Conservation (phyloP, 495 filamentous ascomycete species). For the Penicillium desertorum region DNA sequence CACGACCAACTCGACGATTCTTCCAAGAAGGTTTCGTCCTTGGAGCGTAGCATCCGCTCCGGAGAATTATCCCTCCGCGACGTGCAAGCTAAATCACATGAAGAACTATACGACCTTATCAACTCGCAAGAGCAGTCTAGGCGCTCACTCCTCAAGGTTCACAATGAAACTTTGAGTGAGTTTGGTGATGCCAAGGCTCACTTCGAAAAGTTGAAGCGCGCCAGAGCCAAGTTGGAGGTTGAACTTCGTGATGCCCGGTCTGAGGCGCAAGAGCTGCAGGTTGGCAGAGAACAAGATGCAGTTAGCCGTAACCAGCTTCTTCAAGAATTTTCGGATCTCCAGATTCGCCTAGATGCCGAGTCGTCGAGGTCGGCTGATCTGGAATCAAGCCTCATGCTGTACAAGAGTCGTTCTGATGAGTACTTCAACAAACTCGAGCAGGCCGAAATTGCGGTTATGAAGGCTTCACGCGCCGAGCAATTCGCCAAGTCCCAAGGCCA, state of each 20-base stretch:
- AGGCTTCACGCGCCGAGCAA: constrained; percentile 87
- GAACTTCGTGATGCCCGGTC: constrained; percentile 82
- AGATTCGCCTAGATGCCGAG: constrained; percentile 90
- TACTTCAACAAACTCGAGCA: constrained; percentile 98
- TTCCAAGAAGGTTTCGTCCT: constrained; percentile 82
- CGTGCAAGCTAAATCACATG: constrained; percentile 88
- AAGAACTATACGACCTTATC: constrained; percentile 91
- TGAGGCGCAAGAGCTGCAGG: constrained; percentile 76
- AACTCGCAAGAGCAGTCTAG: constrained; percentile 92
- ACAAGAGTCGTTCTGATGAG: constrained; percentile 92
- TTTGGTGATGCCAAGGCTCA: constrained; percentile 81
- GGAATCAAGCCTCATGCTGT: constrained; percentile 76
- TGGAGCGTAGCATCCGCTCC: constrained; percentile 82
- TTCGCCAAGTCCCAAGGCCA: constrained; percentile 85
- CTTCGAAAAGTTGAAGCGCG: constrained; percentile 80
- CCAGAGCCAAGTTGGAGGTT: constrained; percentile 76
- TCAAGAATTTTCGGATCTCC: constrained; percentile 89
- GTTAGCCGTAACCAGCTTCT: constrained; percentile 82
- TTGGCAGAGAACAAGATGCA: constrained; percentile 78
- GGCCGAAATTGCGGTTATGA: constrained; percentile 92
- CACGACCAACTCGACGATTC: constrained; percentile 97
- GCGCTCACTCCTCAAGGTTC: constrained; percentile 72
- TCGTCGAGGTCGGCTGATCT: constrained; percentile 81
- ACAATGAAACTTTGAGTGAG: constrained; percentile 83
- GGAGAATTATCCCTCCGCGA: constrained; percentile 91